Conservation (phyloP, 2,329 filamentous ascomycete species). For the Teratosphaeria viscida region DNA sequence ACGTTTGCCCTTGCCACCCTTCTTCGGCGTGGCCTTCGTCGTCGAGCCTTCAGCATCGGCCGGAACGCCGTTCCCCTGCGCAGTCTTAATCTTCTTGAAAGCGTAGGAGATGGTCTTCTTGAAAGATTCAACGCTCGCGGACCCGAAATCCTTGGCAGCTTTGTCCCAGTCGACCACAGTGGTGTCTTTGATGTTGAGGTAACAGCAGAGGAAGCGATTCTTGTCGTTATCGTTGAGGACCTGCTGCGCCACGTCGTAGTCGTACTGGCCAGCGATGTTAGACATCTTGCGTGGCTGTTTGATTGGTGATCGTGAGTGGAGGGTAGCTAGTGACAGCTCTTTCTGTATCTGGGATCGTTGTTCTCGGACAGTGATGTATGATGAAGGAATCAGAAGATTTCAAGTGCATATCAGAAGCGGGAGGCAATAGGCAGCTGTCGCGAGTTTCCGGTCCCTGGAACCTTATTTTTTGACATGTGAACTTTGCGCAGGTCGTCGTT, state of each 20-base stretch:
- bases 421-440: background rate
- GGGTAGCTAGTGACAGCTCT: background rate
- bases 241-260: slow-evolving; percentile 16
- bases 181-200: slow-evolving; percentile 12
- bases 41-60: background rate
- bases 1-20: slow-evolving; percentile 11
- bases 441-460: background rate
- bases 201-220: slow-evolving; percentile 19
- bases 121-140: slow-evolving; percentile 17
- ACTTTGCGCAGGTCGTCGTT: background rate
- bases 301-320: background rate
- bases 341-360: background rate
- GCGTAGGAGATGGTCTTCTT: slow-evolving; percentile 11
- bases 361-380: background rate
- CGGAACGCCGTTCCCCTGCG: slow-evolving; percentile 10
- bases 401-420: background rate
- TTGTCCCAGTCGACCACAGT: slow-evolving; percentile 17
- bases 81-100: slow-evolving; percentile 21
- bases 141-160: slow-evolving; percentile 17
- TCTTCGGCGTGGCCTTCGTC: slow-evolving; percentile 1
- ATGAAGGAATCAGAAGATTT: background rate
- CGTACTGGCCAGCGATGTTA: slow-evolving; percentile 7
- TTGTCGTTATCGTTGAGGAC: slow-evolving; percentile 19
- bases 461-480: background rate
- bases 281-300: slow-evolving; percentile 6